Evolutionary conservation across 176 grass and related monocot species (phyloP), one percentile per base, ranked within the genome.

Genomic region (Aegilops umbellulata): DNA sequence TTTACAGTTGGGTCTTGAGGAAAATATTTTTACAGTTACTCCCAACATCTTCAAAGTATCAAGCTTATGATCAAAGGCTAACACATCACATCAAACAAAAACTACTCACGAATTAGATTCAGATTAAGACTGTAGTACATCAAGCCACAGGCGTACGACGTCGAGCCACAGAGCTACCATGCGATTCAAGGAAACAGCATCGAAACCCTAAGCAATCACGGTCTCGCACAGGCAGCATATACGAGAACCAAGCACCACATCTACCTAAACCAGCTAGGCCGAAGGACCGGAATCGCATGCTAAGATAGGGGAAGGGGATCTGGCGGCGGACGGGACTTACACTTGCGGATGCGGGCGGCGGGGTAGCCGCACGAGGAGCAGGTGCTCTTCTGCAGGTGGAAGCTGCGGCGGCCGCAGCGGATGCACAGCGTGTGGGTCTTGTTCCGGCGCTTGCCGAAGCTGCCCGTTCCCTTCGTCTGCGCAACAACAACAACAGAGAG

Each of bases 351-450:
- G 91, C 95, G 91, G 76, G 90, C 89, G 2, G 95, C 86, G 4
- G 93, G 95, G 76, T 95, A 98, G 23, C 91, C 95, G 80, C 95
- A 98, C 1, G 95, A 93, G 32, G 90, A 86, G 82, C 95, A 97
- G 53, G 90, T 93, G 85, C 93, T 95, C 87, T 97, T 97, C 91
- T 97, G 95, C 31, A 97, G 91, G 77, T 98, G 95, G 77, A 98
- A 98, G 87, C 95, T 98, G 42, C 93, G 82, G 78, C 95, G 89
- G 20, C 95, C 95, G 74, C 93, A 98, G 12, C 91, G 87, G 13
- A 98, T 79, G 87, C 95, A 98, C 7, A 98, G 93, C 35, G 95
- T 98, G 93, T 98, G 95, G 47, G 93, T 95, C 93, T 95, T 98
- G 89, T 98, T 98, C 80, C 95, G 91, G 79, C 93, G 85, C 95